Base-by-base conservation (phyloP, 2,329 filamentous ascomycete genomes). In the Diplodia intermedia region DNA sequence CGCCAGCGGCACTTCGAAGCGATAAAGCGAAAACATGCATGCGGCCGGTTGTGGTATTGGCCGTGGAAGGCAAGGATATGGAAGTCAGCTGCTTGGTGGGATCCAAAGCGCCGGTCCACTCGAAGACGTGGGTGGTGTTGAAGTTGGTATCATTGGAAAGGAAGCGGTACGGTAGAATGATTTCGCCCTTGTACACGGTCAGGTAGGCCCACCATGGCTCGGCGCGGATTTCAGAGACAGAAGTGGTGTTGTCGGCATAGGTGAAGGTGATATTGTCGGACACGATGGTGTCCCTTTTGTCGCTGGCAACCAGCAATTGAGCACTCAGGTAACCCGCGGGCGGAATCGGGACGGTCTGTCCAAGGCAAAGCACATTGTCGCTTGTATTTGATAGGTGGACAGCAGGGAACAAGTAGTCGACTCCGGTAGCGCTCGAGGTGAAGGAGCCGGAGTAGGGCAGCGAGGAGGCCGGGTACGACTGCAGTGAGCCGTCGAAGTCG, bases 91-190 rank as follows among this genome's bases (percentile, higher is more conserved):
- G 73, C 71, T 82, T 83, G 1, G 76, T 76, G 0, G 76, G 73
- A 8, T 77, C 73, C 9, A 85, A 66, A 2, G 78, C 69, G 0
- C 77, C 79, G 1, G 80, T 80, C 47, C 79, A 78, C 73, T 85
- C 82, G 61, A 82, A 85, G 23, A 85, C 81, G 70, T 82, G 79
- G 4, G 79, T 77, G 3, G 75, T 78, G 70, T 83, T 83, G 70
- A 77, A 79, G 71, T 83, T 81, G 4, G 78, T 80, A 29, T 77
- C 76, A 50, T 79, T 77, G 2, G 71, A 43, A 0, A 81, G 83
- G 71, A 78, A 83, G 53, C 80, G 66, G 38, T 54, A 56, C 0
- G 66, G 66, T 20, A 68, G 20, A 29, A 83, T 77, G 66, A 85
- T 76, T 66, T 84, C 81, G 54, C 83, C 83, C 15, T 79, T 78